Percentiles rank a stretch among this genome's conserved stretches.
Conservation (phyloP, 257 asterid genomes). For the Solanum dulcamara region DNA sequence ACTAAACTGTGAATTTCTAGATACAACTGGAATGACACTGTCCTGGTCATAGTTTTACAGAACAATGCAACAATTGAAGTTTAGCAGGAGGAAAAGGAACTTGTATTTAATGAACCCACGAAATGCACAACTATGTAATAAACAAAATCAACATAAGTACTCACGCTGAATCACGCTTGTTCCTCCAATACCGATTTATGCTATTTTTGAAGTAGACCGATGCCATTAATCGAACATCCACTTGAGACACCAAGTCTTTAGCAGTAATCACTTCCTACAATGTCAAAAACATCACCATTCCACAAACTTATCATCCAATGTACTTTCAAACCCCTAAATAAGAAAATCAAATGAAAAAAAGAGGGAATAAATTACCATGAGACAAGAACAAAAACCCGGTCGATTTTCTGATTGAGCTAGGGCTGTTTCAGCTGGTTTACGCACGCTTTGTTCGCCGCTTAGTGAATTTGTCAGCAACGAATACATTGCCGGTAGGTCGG, state of each 20-base stretch:
- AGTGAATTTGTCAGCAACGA: slow-evolving; percentile 64
- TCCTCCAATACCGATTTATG: slow-evolving; percentile 84
- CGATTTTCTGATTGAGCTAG: slow-evolving; percentile 76
- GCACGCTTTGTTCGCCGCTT: slow-evolving; percentile 59
- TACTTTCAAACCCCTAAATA: background rate
- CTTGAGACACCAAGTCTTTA: slow-evolving; percentile 56
- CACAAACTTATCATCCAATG: background rate
- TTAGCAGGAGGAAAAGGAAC: background rate
- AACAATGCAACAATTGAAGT: background rate
- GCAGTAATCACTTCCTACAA: slow-evolving; percentile 79
- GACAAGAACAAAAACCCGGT: slow-evolving; percentile 95
- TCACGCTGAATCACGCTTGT: slow-evolving; percentile 66
- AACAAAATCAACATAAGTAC: slow-evolving; percentile 9
- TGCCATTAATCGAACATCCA: slow-evolving; percentile 82
- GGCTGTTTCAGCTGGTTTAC: slow-evolving; percentile 85
- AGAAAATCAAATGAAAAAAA: background rate
- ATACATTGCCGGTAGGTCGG: slow-evolving; percentile 84
- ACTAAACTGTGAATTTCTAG: background rate
- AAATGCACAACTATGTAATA: background rate
- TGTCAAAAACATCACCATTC: background rate
- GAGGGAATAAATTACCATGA: slow-evolving; percentile 42
- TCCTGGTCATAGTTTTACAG: background rate
- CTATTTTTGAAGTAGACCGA: slow-evolving; percentile 83
- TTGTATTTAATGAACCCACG: background rate
- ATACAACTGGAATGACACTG: background rate